phyloP scores from a whole-genome alignment of 2,329 filamentous ascomycete genomes.

The Diaporthe citri region DNA sequence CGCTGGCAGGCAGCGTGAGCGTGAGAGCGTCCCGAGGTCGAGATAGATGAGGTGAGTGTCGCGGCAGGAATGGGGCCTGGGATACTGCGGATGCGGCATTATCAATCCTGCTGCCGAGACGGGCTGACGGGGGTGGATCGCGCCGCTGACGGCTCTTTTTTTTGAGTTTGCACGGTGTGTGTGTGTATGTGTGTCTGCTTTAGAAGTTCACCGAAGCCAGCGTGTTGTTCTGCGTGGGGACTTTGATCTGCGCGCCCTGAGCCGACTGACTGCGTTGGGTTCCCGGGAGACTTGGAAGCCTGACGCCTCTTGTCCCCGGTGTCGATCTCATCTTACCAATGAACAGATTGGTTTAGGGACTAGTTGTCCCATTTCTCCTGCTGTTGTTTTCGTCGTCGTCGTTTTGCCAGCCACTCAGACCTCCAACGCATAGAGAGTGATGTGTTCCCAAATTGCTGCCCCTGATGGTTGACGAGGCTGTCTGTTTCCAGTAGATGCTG shows the following conservation, averaged over 20 bases:
- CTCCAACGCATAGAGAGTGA: neutral
- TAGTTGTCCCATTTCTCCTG: neutral
- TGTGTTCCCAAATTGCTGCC: neutral
- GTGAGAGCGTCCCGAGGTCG: neutral
- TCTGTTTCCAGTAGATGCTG: constrained; percentile 19
- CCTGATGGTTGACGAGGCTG: neutral
- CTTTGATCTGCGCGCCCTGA: neutral
- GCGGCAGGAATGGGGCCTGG: neutral
- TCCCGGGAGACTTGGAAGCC: neutral
- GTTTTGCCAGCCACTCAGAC: too few species aligned
- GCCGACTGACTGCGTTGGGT: constrained; percentile 5
- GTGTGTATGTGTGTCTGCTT: neutral
- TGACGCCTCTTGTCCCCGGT: neutral
- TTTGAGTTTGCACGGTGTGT: constrained; percentile 4
- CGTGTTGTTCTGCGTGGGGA: constrained; percentile 6
- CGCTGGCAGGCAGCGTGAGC: neutral
- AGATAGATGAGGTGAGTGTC: constrained; percentile 11
- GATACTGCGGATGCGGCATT: constrained; percentile 20
- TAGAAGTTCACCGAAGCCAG: neutral
- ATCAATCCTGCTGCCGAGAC: constrained; percentile 21
- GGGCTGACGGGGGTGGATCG: constrained; percentile 18
- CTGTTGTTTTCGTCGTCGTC: neutral
- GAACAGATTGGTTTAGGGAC: neutral
- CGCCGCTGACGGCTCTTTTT: neutral
- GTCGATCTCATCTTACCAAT: constrained; percentile 1